These are phyloP conservation scores for Phytopythium aichiense DNA, from an alignment of 352 stramenopile genomes.

Conservation along the genomic window DNA sequence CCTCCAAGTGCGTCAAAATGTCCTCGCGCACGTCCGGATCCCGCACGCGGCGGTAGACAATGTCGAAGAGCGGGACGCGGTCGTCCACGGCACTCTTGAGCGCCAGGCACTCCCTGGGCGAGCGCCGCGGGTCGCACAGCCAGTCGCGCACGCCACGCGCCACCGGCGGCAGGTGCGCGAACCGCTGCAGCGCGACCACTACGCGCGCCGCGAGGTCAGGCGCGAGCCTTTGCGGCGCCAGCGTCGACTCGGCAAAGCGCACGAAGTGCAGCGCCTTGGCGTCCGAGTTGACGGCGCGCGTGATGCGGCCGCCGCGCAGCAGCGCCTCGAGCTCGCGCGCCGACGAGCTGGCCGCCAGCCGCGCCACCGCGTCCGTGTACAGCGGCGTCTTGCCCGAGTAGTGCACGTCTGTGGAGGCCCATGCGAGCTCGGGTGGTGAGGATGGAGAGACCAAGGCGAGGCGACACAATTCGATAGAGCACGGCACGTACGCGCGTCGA, in stretches of 20 bases:
- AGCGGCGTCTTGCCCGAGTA: conserved; percentile 60
- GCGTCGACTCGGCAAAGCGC: conserved; percentile 33
- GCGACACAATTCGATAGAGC: background rate
- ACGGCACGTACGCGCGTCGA: background rate
- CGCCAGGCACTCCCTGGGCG: conserved; percentile 32
- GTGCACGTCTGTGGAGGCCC: conserved; percentile 24
- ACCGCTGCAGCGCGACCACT: conserved; percentile 53
- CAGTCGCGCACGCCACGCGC: conserved; percentile 52
- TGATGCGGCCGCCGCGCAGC: conserved; percentile 44
- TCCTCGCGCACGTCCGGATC: conserved; percentile 34
- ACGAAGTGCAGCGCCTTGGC: conserved; percentile 78
- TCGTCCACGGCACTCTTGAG: conserved; percentile 72
- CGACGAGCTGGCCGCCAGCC: conserved; percentile 33
- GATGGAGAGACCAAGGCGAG: background rate
- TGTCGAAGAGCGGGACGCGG: conserved; percentile 58
- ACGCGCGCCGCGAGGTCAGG: conserved; percentile 39
- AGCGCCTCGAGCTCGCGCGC: conserved; percentile 56
- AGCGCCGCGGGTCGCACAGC: conserved; percentile 37
- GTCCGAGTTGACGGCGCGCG: conserved; percentile 59
- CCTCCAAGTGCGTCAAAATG: conserved; percentile 66
- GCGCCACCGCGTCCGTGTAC: conserved; percentile 63
- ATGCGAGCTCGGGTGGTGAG: background rate
- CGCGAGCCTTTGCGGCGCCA: conserved; percentile 37
- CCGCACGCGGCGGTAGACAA: conserved; percentile 63
- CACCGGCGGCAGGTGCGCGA: conserved; percentile 40